A percentile compares a stretch with the other conserved stretches of the same genome.
phyloP scores from a whole-genome alignment of 345 rosid species.

The Arabidopsis thaliana region TAIR10.1 NC_003070.9:19484501-19485000 shows the following conservation, averaged over 20 bases:
- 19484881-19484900: constrained; percentile 49
- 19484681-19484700: constrained; percentile 74
- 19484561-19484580: constrained; percentile 95
- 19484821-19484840: constrained; percentile 64
- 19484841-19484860: constrained; percentile 43
- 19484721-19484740: constrained; percentile 30
- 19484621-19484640: neutral
- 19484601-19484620: constrained; percentile 45
- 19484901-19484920: constrained; percentile 50
- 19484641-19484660: constrained; percentile 29
- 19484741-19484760: constrained; percentile 29
- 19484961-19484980: constrained; percentile 62
- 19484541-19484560: constrained; percentile 77
- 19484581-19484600: constrained; percentile 74
- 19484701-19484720: constrained; percentile 42
- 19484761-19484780: constrained; percentile 60
- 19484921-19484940: constrained; percentile 51
- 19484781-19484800: constrained; percentile 53
- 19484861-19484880: constrained; percentile 61
- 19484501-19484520: constrained; percentile 78
- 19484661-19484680: constrained; percentile 49
- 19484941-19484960: constrained; percentile 49
- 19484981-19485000: constrained; percentile 34
- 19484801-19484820: constrained; percentile 86
- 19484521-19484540: constrained; percentile 95